phyloP scores from a whole-genome alignment of 164 flowering plant genomes.

The Hamamelis virginiana region DNA sequence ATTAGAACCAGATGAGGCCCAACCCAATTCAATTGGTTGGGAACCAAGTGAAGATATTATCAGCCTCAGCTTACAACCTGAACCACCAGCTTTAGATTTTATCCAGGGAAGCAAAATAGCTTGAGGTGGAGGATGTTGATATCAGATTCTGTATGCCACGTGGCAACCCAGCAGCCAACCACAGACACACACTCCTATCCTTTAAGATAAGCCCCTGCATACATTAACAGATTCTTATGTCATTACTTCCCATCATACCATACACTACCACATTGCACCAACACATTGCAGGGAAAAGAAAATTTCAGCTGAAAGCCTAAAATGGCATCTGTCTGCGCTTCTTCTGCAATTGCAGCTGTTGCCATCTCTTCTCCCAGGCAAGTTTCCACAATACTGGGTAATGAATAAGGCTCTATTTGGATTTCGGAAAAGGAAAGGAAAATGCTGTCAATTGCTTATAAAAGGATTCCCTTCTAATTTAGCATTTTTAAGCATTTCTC shows the following conservation, averaged over 20 bases:
- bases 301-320: background rate
- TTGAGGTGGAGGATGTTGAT: constrained; percentile 15
- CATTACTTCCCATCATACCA: background rate
- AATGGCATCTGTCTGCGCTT: constrained; percentile 88
- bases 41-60: no score
- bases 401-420: no score
- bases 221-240: constrained; percentile 22
- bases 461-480: no score
- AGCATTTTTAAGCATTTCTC: no score
- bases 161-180: constrained; percentile 60
- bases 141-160: constrained; percentile 52
- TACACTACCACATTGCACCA: background rate
- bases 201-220: constrained; percentile 55
- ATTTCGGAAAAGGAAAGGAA: no score
- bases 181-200: constrained; percentile 44
- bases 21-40: background rate
- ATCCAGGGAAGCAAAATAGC: constrained; percentile 24
- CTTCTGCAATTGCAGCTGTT: constrained; percentile 78
- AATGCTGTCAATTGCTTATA: no score
- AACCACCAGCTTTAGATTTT: constrained; percentile 35
- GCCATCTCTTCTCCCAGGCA: constrained; percentile 75
- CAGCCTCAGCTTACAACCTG: constrained; percentile 6
- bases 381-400: constrained; percentile 28
- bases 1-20: background rate
- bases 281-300: background rate